phyloP scores from a whole-genome alignment of 805 yeast species.

The Soucietia sequanensis region DNA sequence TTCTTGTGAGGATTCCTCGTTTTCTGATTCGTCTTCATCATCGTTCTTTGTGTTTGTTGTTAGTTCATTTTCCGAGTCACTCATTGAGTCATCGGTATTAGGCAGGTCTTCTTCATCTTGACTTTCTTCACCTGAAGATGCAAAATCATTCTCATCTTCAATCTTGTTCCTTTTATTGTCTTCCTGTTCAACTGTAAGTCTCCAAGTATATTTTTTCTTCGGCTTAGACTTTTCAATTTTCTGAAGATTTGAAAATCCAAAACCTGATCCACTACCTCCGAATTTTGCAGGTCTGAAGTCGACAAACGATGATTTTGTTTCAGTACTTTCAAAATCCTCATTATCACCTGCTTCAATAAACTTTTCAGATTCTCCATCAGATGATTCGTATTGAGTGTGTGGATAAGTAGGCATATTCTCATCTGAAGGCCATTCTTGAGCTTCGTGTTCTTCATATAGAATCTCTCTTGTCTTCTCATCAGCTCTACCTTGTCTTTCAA shows the following conservation, averaged over 20 bases:
- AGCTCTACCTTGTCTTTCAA: conserved; percentile 71
- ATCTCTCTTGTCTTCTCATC: conserved; percentile 60
- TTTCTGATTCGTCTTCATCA: conserved; percentile 11
- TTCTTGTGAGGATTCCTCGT: conserved; percentile 14
- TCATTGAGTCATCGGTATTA: too few species aligned
- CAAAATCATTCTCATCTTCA: conserved; percentile 66
- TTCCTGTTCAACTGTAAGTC: conserved; percentile 34
- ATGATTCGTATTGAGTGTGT: conserved; percentile 29
- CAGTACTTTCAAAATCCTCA: conserved; percentile 12
- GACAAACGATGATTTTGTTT: conserved; percentile 46
- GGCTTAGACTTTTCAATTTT: conserved; percentile 39
- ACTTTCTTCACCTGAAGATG: conserved; percentile 27
- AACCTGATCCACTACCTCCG: conserved; percentile 67
- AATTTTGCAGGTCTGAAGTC: conserved; percentile 67
- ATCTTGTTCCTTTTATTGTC: conserved; percentile 37
- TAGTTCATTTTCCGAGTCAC: conserved; percentile 12
- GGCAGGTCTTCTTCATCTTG: conserved; percentile 15
- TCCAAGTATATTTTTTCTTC: conserved; percentile 73
- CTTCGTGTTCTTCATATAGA: conserved; percentile 66
- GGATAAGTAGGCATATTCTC: conserved; percentile 10
- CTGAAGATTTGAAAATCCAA: conserved; percentile 59
- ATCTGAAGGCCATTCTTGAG: conserved; percentile 53
- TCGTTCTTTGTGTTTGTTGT: too few species aligned
- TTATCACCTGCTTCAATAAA: conserved; percentile 18
- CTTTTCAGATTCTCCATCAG: conserved; percentile 15